Conservation (phyloP, 768 basidiomycete species). For the Lactarius trivialis region DNA sequence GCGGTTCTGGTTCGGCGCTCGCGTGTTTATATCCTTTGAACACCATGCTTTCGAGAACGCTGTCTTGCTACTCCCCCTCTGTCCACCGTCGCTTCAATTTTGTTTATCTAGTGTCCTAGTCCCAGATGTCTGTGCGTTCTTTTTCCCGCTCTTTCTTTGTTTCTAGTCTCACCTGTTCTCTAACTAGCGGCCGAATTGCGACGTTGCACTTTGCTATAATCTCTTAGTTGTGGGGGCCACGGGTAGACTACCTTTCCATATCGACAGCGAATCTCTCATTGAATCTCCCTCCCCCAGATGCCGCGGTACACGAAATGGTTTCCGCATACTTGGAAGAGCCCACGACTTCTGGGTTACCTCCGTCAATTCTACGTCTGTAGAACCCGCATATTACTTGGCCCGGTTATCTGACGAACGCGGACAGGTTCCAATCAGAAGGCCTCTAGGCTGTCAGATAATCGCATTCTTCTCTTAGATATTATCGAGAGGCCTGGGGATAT, state of each 20-base stretch:
- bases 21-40: background rate
- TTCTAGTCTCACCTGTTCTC: background rate
- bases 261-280: background rate
- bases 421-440: slow-evolving; percentile 16
- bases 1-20: background rate
- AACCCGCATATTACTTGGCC: too few relatives aligned
- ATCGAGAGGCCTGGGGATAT: slow-evolving; percentile 10
- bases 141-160: background rate
- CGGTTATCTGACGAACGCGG: background rate
- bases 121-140: slow-evolving; percentile 6
- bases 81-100: background rate
- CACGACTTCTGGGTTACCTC: background rate
- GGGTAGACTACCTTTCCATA: background rate
- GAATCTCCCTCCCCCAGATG: background rate
- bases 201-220: slow-evolving; percentile 11
- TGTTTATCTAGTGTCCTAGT: background rate
- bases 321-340: slow-evolving; percentile 5
- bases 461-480: slow-evolving; percentile 11
- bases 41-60: background rate
- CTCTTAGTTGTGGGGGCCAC: slow-evolving; percentile 6
- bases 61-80: background rate
- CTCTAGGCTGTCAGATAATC: slow-evolving; percentile 1
- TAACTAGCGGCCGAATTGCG: background rate
- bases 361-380: slow-evolving; percentile 11
- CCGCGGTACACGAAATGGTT: slow-evolving; percentile 5